A percentile compares a stretch with the other conserved stretches of the same genome.
Conservation (phyloP, 2,329 filamentous ascomycete genomes). For the Trichocomaceae sp. region DNA sequence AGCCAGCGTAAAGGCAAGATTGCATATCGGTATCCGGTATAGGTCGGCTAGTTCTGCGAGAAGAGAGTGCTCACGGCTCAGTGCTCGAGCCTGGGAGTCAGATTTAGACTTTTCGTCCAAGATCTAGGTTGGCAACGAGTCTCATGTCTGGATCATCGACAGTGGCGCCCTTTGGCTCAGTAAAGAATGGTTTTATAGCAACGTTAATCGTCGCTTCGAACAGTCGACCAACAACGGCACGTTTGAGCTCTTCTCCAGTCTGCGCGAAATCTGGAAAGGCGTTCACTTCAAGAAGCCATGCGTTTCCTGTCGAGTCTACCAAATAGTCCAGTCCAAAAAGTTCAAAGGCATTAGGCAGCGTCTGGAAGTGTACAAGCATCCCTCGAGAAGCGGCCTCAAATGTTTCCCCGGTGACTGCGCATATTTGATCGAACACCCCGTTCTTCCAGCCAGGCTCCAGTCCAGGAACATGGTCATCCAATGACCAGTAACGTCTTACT, state of each 20-base stretch:
- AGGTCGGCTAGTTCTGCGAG: background rate
- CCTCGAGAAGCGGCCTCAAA: constrained; percentile 80
- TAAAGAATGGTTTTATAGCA: constrained; percentile 65
- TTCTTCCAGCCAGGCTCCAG: constrained; percentile 45
- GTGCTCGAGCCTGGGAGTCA: too few relatives aligned
- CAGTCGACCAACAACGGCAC: constrained; percentile 62
- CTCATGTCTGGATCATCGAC: constrained; percentile 27
- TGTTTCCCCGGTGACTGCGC: constrained; percentile 62
- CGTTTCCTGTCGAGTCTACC: constrained; percentile 57
- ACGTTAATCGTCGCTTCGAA: constrained; percentile 67
- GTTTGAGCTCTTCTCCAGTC: constrained; percentile 69
- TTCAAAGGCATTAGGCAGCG: constrained; percentile 82
- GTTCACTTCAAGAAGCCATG: constrained; percentile 86
- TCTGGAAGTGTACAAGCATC: constrained; percentile 88
- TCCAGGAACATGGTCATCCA: constrained; percentile 42
- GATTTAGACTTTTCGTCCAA: constrained; percentile 30
- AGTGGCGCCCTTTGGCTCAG: constrained; percentile 9
- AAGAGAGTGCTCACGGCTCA: background rate
- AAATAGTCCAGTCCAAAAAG: constrained; percentile 88
- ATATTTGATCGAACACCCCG: constrained; percentile 67
- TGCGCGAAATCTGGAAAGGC: constrained; percentile 94
- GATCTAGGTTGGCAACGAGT: constrained; percentile 36
- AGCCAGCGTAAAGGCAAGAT: too few relatives aligned
- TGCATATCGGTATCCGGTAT: background rate
- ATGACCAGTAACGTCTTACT: constrained; percentile 68